These are phyloP conservation scores for Aspergillus intermedius DNA, from an alignment of 2,329 filamentous ascomycete species.

Conservation along the genomic window DNA sequence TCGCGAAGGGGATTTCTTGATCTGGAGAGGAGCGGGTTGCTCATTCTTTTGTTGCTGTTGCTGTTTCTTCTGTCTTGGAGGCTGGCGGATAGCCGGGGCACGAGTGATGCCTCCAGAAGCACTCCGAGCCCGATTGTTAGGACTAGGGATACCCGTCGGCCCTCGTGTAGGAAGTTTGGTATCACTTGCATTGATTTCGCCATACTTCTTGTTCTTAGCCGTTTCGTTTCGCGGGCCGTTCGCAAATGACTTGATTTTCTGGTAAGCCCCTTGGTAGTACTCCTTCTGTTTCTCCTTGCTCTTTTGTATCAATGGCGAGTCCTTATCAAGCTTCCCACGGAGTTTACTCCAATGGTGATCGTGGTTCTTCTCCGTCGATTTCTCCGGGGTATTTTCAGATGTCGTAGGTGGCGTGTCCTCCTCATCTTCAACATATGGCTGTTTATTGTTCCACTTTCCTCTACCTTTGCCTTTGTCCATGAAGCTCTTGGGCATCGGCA, in stretches of 20 bases:
- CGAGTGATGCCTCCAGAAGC: constrained; percentile 14
- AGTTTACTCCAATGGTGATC: constrained; percentile 25
- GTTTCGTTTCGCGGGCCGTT: constrained; percentile 15
- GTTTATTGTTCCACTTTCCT: constrained; percentile 7
- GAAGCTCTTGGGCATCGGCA: constrained; percentile 20
- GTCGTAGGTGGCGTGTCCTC: constrained; percentile 4
- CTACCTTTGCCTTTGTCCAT: constrained; percentile 12
- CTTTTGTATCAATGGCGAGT: constrained; percentile 13
- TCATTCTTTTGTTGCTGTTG: background rate
- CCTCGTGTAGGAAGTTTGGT: constrained; percentile 11
- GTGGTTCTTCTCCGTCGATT: constrained; percentile 15
- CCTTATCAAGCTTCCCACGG: constrained; percentile 20
- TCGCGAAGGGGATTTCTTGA: constrained; percentile 22
- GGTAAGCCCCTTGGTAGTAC: constrained; percentile 13
- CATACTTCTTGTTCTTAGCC: constrained; percentile 14
- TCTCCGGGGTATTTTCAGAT: constrained; percentile 8
- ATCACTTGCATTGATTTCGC: constrained; percentile 4
- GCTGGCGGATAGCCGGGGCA: constrained; percentile 6
- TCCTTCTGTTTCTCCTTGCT: constrained; percentile 17
- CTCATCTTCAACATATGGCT: constrained; percentile 3
- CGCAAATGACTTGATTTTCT: constrained; percentile 16
- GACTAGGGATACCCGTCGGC: constrained; percentile 32
- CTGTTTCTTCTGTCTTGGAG: constrained; percentile 20
- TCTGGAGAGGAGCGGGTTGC: constrained; percentile 5
- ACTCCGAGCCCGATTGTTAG: constrained; percentile 20